phyloP scores from a whole-genome alignment of 345 rosid genomes.

The Garcia nutans region DNA sequence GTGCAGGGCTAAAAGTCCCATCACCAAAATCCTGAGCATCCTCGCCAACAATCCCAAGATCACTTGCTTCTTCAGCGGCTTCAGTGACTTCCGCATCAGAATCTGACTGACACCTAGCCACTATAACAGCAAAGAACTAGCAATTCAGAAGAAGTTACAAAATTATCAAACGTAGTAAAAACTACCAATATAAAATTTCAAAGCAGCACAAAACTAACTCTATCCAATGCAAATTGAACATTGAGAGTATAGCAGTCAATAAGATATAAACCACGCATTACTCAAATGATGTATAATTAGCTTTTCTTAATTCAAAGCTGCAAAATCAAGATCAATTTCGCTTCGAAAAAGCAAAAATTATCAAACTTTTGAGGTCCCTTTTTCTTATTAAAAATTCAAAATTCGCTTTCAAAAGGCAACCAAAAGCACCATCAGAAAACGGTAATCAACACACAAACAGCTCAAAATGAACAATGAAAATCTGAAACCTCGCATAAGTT shows the following conservation, averaged over 20 bases:
- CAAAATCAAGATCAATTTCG: not conserved
- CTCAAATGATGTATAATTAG: not conserved
- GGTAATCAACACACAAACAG: too few species aligned
- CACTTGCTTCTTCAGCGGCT: slow-evolving; percentile 53
- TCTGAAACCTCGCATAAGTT: not conserved
- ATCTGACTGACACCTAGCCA: slow-evolving; percentile 67
- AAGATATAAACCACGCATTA: not conserved
- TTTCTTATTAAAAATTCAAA: not conserved
- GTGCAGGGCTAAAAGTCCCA: slow-evolving; percentile 54
- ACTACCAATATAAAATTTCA: not conserved
- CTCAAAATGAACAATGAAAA: too few species aligned
- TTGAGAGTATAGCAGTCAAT: too few species aligned
- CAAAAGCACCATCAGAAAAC: not conserved
- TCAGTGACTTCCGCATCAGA: slow-evolving; percentile 46
- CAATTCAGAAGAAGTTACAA: slow-evolving; percentile 3
- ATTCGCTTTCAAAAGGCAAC: not conserved
- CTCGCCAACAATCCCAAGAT: slow-evolving; percentile 62
- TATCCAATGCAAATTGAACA: not conserved
- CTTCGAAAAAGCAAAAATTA: not conserved
- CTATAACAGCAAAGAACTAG: slow-evolving; percentile 34
- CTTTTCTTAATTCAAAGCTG: too few species aligned
- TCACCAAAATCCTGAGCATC: slow-evolving; percentile 57
- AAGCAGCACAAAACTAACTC: not conserved
- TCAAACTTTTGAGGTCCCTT: not conserved
- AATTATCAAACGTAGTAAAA: not conserved